Base-by-base conservation (phyloP, 208 protist genomes). In the Angomonas ambiguus region DNA sequence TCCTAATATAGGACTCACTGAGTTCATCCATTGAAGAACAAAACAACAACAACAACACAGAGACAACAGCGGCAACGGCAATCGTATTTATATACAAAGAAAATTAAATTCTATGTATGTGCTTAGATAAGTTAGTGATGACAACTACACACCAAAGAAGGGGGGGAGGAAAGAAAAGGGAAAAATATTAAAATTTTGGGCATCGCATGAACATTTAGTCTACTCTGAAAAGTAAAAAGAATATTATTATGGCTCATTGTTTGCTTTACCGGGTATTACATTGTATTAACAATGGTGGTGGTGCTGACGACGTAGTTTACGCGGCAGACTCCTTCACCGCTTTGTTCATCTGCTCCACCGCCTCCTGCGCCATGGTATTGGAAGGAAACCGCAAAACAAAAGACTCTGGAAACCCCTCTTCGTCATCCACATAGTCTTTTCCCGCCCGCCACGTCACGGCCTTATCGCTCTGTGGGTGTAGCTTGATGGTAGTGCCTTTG, bases 351-450 rank as follows among this genome's bases (percentile, higher is more conserved):
- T 88, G 76, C 67, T 77, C 65, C 20, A 89, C 31, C 8, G 82
- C 87, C 55, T 79, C 77, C 2, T 74, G 70, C 8, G 92, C 86
- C 20, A 82, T 51, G 48, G 95, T 88, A 59, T 81, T 83, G 1
- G 81, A 82, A 10, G 79, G 51, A 38, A 92, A 81, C 16, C 83
- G 88, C 70, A 97, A 62, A 57, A 89, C 72, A 77, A 97, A 95
- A 35, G 62, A 90, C 68, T 97, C 88, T 22, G 87, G 87, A 42
- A 76, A 94, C 27, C 87, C 86, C 62, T 93, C 89, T 58, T 92
- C 87, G 62, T 97, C 87, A 38, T 94, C 88, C 16, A 78, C 87
- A 80, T 82, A 93, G 71, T 97, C 92, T 76, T 91, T 93, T 30
- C 76, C 70, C 30, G 85, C 74, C 8, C 74, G 76, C 89, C 91